phyloP scores from a whole-genome alignment of 345 rosid genomes.

The Sonneratia caseolaris region DNA sequence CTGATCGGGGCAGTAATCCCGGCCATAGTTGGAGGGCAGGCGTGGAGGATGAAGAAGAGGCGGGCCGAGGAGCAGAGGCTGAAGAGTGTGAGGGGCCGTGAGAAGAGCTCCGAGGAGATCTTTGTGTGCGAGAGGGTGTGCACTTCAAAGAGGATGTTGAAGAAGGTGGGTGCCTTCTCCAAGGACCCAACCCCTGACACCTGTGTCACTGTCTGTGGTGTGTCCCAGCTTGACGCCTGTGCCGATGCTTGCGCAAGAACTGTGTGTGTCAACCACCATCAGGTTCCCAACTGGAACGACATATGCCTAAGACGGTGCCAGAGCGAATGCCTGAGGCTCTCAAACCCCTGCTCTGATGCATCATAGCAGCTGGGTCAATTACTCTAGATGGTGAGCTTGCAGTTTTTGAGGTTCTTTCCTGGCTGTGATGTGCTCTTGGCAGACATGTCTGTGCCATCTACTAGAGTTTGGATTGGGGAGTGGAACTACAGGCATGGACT shows the following conservation, averaged over 20 bases:
- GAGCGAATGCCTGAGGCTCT: slow-evolving; percentile 62
- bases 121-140: slow-evolving; percentile 90
- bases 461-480: background rate
- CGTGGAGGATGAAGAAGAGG: slow-evolving; percentile 49
- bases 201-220: slow-evolving; percentile 85
- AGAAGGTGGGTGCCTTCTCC: slow-evolving; percentile 72
- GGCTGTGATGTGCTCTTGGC: background rate
- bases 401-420: background rate
- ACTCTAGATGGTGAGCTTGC: background rate
- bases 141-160: slow-evolving; percentile 78
- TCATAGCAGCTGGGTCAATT: slow-evolving; percentile 10
- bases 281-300: slow-evolving; percentile 87
- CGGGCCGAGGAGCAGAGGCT: slow-evolving; percentile 60
- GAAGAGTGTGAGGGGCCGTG: slow-evolving; percentile 69
- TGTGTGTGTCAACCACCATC: slow-evolving; percentile 78
- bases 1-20: slow-evolving; percentile 64
- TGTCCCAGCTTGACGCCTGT: slow-evolving; percentile 82
- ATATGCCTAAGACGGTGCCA: slow-evolving; percentile 75
- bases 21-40: slow-evolving; percentile 62
- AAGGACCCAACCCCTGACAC: slow-evolving; percentile 73
- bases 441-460: background rate
- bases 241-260: slow-evolving; percentile 85
- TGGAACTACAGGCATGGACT: background rate
- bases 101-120: slow-evolving; percentile 69
- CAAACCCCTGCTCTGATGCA: slow-evolving; percentile 24